These are phyloP conservation scores for Gossypium ekmanianum DNA, from an alignment of 345 rosid species.

Conservation along the genomic window DNA sequence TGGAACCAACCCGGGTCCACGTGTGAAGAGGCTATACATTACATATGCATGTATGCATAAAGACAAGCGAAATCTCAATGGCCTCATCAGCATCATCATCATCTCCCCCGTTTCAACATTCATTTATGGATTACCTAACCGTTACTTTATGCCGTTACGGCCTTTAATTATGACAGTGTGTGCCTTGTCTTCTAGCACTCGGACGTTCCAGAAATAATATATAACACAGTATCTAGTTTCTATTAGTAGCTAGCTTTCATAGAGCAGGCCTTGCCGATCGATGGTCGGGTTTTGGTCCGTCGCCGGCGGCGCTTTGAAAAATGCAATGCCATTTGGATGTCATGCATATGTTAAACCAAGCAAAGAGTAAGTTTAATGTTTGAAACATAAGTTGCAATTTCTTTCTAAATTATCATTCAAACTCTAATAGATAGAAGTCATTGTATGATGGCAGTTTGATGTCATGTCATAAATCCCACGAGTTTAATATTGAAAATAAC, in stretches of 20 bases:
- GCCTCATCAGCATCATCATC: neutral
- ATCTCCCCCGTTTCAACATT: neutral
- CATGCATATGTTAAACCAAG: neutral
- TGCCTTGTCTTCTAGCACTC: neutral
- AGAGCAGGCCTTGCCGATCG: neutral
- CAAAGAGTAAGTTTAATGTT: neutral
- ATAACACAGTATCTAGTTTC: neutral
- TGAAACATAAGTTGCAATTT: no score
- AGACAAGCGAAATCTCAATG: neutral
- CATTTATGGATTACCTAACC: slow-evolving; percentile 4
- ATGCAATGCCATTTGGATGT: neutral
- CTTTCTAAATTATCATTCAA: no score
- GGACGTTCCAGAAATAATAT: neutral
- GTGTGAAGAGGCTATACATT: neutral
- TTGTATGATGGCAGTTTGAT: no score
- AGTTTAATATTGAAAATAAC: no score
- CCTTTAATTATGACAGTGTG: slow-evolving; percentile 9
- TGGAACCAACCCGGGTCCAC: neutral
- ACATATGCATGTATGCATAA: neutral
- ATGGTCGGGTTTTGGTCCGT: no score
- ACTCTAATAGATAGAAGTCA: no score
- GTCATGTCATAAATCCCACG: no score
- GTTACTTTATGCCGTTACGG: slow-evolving; percentile 8
- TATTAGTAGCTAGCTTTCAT: neutral
- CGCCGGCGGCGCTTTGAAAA: neutral